Conservation (phyloP, 371 early-diverging fungal species). For the Mucor indicus region DNA sequence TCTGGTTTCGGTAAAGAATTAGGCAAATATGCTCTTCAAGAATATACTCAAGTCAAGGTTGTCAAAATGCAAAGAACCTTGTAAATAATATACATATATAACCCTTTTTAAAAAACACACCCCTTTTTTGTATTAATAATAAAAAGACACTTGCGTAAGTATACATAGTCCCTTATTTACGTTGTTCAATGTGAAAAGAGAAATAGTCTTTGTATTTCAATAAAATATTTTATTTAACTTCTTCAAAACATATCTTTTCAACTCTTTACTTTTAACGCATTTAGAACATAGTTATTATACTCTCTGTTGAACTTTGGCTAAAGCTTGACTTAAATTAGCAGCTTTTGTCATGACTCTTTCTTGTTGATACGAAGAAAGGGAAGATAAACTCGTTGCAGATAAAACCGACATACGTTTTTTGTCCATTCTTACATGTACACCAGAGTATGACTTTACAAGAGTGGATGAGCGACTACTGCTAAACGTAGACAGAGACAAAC, state of each 20-base stretch:
- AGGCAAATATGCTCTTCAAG: constrained; percentile 66
- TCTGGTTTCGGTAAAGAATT: constrained; percentile 80
- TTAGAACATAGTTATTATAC: no score
- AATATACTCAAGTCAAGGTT: constrained; percentile 65
- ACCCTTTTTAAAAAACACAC: no score
- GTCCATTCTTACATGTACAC: constrained; percentile 20
- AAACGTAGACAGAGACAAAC: no score
- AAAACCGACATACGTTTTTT: constrained; percentile 38
- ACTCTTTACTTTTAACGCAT: no score
- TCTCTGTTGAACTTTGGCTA: constrained; percentile 15
- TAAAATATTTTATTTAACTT: not conserved
- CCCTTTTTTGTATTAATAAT: not conserved
- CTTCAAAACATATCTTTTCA: no score
- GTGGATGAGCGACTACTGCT: no score
- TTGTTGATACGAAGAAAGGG: constrained; percentile 48
- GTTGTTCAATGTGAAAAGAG: not conserved
- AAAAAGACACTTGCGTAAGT: not conserved
- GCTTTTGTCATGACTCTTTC: constrained; percentile 40
- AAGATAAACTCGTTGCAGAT: constrained; percentile 44
- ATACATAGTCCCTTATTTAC: not conserved
- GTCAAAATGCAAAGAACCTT: constrained; percentile 46
- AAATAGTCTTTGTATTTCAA: not conserved
- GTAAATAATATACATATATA: constrained; percentile 3
- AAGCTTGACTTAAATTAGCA: constrained; percentile 32
- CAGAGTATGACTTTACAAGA: no score